Evolutionary conservation across 2,329 filamentous ascomycete species (phyloP).

Genomic region (Pseudogymnoascus pannorum): DNA sequence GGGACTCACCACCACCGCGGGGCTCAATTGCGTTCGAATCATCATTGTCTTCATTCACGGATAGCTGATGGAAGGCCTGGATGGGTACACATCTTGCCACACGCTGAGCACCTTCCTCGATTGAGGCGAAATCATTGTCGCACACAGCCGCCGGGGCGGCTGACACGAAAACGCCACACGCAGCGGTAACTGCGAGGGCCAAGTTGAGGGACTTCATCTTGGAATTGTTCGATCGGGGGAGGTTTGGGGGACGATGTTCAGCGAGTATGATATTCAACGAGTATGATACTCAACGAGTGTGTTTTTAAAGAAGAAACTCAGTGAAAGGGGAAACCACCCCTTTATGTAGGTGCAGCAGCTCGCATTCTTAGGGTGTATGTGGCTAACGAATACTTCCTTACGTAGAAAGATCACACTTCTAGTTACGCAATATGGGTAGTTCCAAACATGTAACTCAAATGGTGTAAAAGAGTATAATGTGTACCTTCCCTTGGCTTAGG

Average conservation of each 20-base stretch:
- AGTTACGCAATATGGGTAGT: background rate
- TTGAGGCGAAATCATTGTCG: background rate
- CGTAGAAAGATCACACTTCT: background rate
- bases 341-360: background rate
- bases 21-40: background rate
- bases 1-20: background rate
- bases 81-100: background rate
- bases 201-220: constrained; percentile 5
- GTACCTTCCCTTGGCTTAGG: background rate
- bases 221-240: background rate
- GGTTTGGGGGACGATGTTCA: background rate
- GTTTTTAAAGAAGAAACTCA: background rate
- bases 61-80: constrained; percentile 3
- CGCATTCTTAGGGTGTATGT: background rate
- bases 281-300: background rate
- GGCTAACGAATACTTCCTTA: background rate
- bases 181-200: background rate
- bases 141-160: background rate
- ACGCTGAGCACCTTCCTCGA: background rate
- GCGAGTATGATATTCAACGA: background rate
- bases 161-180: background rate
- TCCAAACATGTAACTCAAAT: background rate
- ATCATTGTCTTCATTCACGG: background rate
- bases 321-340: background rate
- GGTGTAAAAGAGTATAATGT: background rate